Percentiles rank a stretch among this genome's conserved stretches.
Evolutionary conservation across 805 yeast genomes (phyloP).

Genomic region (Metschnikowia lochheadii): DNA sequence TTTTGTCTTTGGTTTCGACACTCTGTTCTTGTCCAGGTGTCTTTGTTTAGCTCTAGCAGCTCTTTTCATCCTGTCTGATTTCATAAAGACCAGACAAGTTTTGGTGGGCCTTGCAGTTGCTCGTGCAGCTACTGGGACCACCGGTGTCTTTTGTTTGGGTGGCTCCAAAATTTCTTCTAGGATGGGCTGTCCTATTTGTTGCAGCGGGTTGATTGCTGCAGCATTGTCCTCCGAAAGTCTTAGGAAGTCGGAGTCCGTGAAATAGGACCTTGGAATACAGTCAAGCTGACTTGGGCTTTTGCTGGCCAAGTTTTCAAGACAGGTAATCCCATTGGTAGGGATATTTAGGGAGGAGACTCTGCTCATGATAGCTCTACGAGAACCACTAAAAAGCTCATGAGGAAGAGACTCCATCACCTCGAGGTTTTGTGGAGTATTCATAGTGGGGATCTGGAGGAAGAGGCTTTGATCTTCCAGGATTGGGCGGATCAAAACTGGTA

Average conservation of each 20-base stretch:
- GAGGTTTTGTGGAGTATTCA: too few relatives aligned
- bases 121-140: neutral
- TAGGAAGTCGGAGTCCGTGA: neutral
- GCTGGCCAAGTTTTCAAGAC: neutral
- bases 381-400: neutral
- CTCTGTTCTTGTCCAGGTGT: neutral
- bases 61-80: neutral
- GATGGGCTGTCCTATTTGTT: neutral
- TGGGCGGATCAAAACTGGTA: neutral
- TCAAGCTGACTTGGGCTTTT: neutral
- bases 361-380: neutral
- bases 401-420: neutral
- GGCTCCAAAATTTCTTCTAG: neutral
- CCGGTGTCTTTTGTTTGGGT: neutral
- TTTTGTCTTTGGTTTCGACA: neutral
- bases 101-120: too few relatives aligned
- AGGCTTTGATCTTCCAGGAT: neutral
- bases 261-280: neutral
- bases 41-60: neutral
- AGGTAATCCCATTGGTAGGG: neutral
- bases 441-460: neutral
- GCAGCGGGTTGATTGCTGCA: neutral
- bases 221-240: neutral
- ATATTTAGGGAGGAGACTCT: neutral
- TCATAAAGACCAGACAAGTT: neutral